Evolutionary conservation across 345 rosid genomes (phyloP), one percentile per base, ranked within the genome.

Genomic region (Pugionium cornutum): DNA sequence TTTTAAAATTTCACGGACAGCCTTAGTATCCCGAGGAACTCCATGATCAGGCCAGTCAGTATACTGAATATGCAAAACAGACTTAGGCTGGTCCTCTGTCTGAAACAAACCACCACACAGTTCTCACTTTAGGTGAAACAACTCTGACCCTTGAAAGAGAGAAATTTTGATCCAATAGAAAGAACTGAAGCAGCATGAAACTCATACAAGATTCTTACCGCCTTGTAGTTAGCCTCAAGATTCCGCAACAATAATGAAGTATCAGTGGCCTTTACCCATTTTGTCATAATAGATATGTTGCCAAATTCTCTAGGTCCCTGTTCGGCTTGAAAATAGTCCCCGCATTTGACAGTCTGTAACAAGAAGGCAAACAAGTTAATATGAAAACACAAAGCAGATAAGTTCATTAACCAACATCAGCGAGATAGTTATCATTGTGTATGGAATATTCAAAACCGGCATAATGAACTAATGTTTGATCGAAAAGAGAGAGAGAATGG

Each of bases 31-130:
- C 33, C 10, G 65, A 32, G 99, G 97, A 80, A 90, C 97, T 77
- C 99, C 99, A 70, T 90, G 95, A 72, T 94, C 99, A 71, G 97
- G 99, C 99, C 99, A 90, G 33, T 94, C 96, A 10, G 91, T 85
- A 80, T 86, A 94, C 66, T 83, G 89, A 74, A 94, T 78, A 61
- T 88, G 99, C 79, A 94, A 64, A 71, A 85, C 92, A 10, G 90
- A 83, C 70, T 77, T 9, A 0, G 91, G 82, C 10, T 83, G 82
- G 18, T 84, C 85, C 75, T 83, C 88, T 8, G 87, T 67, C 99
- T 88, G 76, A 34, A 61, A 58, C 51, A 68, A 58, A 26, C 62
- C 6, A 55, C 18, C 49, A 30, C 3, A 60, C 5, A 45, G 36
- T 70, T 18, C 18, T 18, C 18, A 18, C 18, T 18, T 46, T 32